These are phyloP conservation scores for Colletotrichum eleusines DNA, from an alignment of 2,329 filamentous ascomycete genomes.

Conservation along the genomic window DNA sequence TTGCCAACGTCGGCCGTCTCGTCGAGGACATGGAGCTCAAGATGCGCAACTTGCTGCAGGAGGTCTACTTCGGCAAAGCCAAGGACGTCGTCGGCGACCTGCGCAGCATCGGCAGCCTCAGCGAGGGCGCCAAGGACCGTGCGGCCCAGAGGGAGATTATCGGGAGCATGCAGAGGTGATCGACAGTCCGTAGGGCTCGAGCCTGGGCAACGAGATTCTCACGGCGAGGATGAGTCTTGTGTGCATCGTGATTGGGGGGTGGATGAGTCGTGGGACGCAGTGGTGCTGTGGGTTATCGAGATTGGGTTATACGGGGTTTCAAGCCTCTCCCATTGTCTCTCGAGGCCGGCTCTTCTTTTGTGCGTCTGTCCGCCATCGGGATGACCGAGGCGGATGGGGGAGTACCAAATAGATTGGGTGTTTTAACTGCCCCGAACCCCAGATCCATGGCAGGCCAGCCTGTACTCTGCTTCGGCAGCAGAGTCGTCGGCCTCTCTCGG, in stretches of 20 bases:
- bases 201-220: neutral
- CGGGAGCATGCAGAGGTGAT: constrained; percentile 65
- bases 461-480: constrained; percentile 3
- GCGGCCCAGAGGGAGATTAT: constrained; percentile 93
- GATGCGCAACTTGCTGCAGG: constrained; percentile 97
- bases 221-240: neutral
- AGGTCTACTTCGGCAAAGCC: constrained; percentile 99
- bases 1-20: constrained; percentile 92
- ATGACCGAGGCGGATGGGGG: constrained; percentile 1
- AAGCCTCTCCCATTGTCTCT: constrained; percentile 15
- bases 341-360: constrained; percentile 13
- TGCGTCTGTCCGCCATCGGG: constrained; percentile 17
- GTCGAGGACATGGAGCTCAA: constrained; percentile 99
- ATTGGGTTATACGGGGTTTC: constrained; percentile 23
- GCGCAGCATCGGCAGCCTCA: constrained; percentile 86
- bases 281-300: constrained; percentile 24
- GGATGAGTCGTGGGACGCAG: neutral
- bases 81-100: constrained; percentile 98
- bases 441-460: neutral
- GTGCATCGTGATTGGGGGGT: neutral
- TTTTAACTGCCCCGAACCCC: constrained; percentile 10
- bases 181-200: neutral
- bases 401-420: constrained; percentile 16
- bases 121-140: constrained; percentile 84
- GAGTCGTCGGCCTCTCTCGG: neutral